phyloP scores from a whole-genome alignment of 1,284 basidiomycete species.

The Xerocomus amazonicus region DNA sequence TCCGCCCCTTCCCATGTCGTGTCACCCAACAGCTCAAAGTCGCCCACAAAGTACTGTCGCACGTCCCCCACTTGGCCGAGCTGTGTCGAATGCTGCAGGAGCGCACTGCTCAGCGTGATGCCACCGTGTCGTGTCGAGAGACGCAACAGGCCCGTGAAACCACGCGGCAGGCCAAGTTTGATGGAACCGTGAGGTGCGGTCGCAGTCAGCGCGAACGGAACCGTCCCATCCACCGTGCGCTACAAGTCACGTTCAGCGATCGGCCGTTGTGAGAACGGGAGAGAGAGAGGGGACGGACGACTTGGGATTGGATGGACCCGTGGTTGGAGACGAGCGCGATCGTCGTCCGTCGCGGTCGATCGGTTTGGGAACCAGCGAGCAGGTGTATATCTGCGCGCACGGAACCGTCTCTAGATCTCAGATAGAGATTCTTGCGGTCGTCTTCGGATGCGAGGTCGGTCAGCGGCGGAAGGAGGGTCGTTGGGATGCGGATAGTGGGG shows the following conservation, averaged over 20 bases:
- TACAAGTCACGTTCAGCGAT: conserved; percentile 1
- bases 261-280: too few species aligned
- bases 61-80: conserved; percentile 17
- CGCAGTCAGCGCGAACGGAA: conserved; percentile 16
- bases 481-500: conserved; percentile 36
- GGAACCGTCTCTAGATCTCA: conserved; percentile 30
- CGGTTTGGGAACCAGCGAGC: neutral
- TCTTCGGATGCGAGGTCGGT: conserved; percentile 28
- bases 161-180: conserved; percentile 16
- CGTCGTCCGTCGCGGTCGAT: conserved; percentile 7
- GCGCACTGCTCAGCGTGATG: conserved; percentile 9
- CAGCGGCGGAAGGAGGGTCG: conserved; percentile 32
- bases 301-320: conserved; percentile 6
- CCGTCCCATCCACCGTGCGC: conserved; percentile 8
- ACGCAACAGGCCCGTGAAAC: conserved; percentile 23
- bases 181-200: conserved; percentile 13
- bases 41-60: conserved; percentile 25
- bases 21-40: conserved; percentile 14
- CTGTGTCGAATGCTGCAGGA: conserved; percentile 14
- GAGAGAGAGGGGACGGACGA: too few species aligned
- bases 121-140: conserved; percentile 20
- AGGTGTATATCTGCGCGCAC: conserved; percentile 34
- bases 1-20: conserved; percentile 28
- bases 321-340: conserved; percentile 15
- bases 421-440: conserved; percentile 34